Evolutionary conservation across 352 stramenopile genomes (phyloP), one percentile per base, ranked within the genome.

Genomic region (Phytophthora tubulina): DNA sequence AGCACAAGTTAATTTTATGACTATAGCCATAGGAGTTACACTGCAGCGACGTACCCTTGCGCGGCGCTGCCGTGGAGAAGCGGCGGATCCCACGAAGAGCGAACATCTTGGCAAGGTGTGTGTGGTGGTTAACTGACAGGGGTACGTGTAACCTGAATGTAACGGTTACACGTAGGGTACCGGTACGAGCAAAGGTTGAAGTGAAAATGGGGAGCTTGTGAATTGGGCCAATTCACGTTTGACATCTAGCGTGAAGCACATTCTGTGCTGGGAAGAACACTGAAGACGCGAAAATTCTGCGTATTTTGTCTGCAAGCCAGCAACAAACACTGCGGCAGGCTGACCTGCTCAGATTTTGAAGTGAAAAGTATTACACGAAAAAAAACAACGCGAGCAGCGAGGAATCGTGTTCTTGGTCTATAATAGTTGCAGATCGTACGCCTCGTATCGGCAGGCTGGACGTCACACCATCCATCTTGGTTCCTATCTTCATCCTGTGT

Each of bases 41-140:
- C 42, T 38, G 32, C 33, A 59, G 30, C 27, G 21, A 14, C 13
- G 17, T 59, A 86, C 81, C 79, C 72, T 80, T 84, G 46, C 72
- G 79, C n/a, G 76, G 79, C 14, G 69, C 61, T 54, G 68, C 61
- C 63, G 79, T 85, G 45, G 81, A 85, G 65, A 85, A 82, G 39
- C 70, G 70, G 56, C 68, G 80, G 21, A 87, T 59, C 35, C 67
- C 50, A 53, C 75, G 75, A 44, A 79, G 70, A 54, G 75, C 70
- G 38, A 79, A 75, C 75, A 81, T 85, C 27, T 17, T 56, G 39
- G 6, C 48, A 46, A 46, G n/a, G 27, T 36, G 52, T 59, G 38
- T 61, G 45, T 65, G 49, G 51, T 63, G 45, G 64, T 58, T 8
- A 58, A 21, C 3, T 39, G 21, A 27, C 21, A 27, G 21, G 21